Base-by-base conservation (phyloP, 805 yeast species). In the Candida parachauliodes region DNA sequence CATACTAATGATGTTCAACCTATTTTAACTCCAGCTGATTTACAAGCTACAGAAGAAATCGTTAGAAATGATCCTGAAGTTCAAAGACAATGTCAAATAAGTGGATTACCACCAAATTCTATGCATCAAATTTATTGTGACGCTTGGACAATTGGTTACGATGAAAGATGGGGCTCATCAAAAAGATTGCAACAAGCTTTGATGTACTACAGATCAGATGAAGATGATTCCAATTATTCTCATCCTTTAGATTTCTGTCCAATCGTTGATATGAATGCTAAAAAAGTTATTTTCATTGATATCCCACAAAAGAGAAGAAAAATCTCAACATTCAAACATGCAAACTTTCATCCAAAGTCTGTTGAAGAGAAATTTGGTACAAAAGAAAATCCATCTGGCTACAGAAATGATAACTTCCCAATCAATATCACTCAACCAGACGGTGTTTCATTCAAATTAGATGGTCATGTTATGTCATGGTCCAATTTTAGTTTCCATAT, bases 171-270 rank as follows among this genome's bases (percentile, higher is more conserved):
- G 84, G 91, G 91, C 30, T 76, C 83, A 32, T 70, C 77, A 34
- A 73, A 76, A 58, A 73, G 93, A 62, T 72, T 83, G 44, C 91
- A 83, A 62, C 93, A 83, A 62, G 89, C 89, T 28, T 72, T 84
- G 59, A 72, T 84, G 73, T 83, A 81, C 69, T 84, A 81, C 74
- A 74, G 88, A 66, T 68, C 78, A 10, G 68, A 79, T 54, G 88
- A 80, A 62, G 86, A 83, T 55, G 93, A 83, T 59, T 81, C 88
- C 30, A 82, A 78, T 57, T 78, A 78, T 60, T 76, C 83, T 19
- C 83, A 77, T 57, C 89, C 93, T 20, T 72, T 83, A 51, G 91
- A 84, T 59, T 83, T 84, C 68, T 77, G 88, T 50, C 93, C 93
- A 43, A 82, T 83, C 54, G 81, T 83, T 44, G 93, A 83, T 60